Evolutionary conservation across 176 grass and related monocot genomes (phyloP).

Genomic region (Avena insularis): DNA sequence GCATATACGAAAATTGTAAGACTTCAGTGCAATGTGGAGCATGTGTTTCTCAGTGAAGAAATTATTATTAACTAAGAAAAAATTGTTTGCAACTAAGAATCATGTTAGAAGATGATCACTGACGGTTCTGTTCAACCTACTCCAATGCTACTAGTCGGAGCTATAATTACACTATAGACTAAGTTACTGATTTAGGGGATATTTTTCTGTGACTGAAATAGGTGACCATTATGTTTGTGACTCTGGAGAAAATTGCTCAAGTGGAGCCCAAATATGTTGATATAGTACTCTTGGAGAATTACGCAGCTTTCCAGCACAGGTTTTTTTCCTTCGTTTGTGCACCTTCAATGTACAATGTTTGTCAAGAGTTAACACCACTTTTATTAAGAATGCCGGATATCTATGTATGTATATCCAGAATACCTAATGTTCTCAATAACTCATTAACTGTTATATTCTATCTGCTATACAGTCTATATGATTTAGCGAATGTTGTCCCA

Average conservation of each 20-base stretch:
- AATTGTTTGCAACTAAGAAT: not conserved
- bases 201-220: conserved; percentile 40
- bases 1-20: conserved; percentile 95
- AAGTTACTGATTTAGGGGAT: conserved; percentile 6
- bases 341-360: not conserved
- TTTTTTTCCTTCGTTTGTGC: conserved; percentile 2
- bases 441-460: conserved; percentile 32
- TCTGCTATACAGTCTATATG: conserved; percentile 64
- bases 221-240: conserved; percentile 96
- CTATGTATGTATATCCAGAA: not conserved
- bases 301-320: conserved; percentile 97
- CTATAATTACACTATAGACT: not conserved
- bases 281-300: conserved; percentile 92
- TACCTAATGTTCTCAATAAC: not conserved
- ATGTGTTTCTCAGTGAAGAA: not conserved
- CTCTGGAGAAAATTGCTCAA: conserved; percentile 90
- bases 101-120: conserved; percentile 25
- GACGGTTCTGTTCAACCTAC: not conserved
- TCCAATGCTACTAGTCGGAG: not conserved
- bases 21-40: not conserved
- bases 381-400: not conserved
- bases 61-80: not conserved
- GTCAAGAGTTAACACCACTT: not conserved
- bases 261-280: conserved; percentile 88
- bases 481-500: conserved; percentile 89